phyloP scores from a whole-genome alignment of 441 rosid genomes.

The Adansonia gregorii region DNA sequence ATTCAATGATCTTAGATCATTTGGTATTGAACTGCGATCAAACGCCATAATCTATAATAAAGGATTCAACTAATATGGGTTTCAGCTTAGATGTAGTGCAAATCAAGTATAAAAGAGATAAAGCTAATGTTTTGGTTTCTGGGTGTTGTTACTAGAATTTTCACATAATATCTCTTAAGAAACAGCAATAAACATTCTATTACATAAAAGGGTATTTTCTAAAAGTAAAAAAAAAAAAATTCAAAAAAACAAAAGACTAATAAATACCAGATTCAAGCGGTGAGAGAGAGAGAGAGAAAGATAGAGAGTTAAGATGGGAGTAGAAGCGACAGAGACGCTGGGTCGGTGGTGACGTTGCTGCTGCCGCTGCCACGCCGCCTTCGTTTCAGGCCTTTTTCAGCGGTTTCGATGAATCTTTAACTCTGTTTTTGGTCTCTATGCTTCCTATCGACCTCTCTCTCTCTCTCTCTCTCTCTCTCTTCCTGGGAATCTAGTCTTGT shows the following conservation, averaged over 20 bases:
- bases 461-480: neutral
- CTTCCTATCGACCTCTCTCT: conserved; percentile 18
- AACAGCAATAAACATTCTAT: conserved; percentile 7
- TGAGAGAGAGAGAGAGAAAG: conserved; percentile 9
- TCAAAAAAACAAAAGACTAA: neutral
- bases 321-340: conserved; percentile 7
- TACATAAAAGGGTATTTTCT: neutral
- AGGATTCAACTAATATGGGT: conserved; percentile 21
- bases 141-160: neutral
- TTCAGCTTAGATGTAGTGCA: conserved; percentile 18
- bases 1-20: conserved; percentile 52
- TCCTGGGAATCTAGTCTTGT: neutral
- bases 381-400: conserved; percentile 30
- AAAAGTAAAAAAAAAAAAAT: neutral
- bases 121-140: conserved; percentile 29
- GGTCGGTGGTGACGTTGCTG: conserved; percentile 28
- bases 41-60: conserved; percentile 49
- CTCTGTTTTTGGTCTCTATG: conserved; percentile 21
- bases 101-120: conserved; percentile 16
- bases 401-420: conserved; percentile 23
- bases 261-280: conserved; percentile 38
- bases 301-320: conserved; percentile 17
- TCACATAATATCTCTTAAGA: neutral
- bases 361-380: neutral
- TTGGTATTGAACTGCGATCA: conserved; percentile 55